A percentile compares a stretch with the other conserved stretches of the same genome.
phyloP scores from a whole-genome alignment of 139 green algal genomes.

The Coccomyxa sp. region DNA sequence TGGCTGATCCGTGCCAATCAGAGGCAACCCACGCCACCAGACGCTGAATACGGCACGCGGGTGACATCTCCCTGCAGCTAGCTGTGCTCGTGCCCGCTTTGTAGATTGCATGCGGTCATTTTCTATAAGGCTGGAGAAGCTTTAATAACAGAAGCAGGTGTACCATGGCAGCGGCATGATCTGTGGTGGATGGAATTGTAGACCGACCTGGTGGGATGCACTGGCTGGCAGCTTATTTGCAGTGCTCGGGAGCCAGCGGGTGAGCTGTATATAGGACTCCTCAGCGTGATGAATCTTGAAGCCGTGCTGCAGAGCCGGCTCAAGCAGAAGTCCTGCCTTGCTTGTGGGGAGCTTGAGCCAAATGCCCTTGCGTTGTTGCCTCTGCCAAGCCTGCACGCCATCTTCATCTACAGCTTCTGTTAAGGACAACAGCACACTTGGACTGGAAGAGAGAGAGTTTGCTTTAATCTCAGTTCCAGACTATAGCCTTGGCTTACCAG shows the following conservation, averaged over 20 bases:
- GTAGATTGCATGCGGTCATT: background rate
- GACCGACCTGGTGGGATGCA: conserved; percentile 65
- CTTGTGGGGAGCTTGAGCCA: conserved; percentile 62
- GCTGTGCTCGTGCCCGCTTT: background rate
- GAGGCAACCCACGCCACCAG: too few relatives aligned
- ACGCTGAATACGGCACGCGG: too few relatives aligned
- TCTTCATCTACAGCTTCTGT: background rate
- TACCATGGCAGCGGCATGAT: too few relatives aligned
- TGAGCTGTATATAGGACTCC: conserved; percentile 73
- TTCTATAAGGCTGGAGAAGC: background rate
- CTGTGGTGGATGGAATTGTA: too few relatives aligned
- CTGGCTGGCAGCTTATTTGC: conserved; percentile 65
- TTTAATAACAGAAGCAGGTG: background rate
- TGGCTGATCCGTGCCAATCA: too few relatives aligned
- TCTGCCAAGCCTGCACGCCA: conserved; percentile 37
- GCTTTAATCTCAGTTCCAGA: background rate
- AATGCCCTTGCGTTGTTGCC: conserved; percentile 43
- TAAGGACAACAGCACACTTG: background rate
- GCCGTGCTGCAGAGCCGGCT: conserved; percentile 25
- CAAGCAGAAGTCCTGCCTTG: conserved; percentile 32
- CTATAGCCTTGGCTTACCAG: conserved; percentile 1
- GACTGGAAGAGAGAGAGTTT: too few relatives aligned
- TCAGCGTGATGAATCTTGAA: conserved; percentile 81
- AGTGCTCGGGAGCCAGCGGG: conserved; percentile 57
- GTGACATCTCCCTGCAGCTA: too few relatives aligned